Evolutionary conservation across 2,329 filamentous ascomycete species (phyloP), one percentile per base, ranked within the genome.

Genomic region (Claviceps spartinae): DNA sequence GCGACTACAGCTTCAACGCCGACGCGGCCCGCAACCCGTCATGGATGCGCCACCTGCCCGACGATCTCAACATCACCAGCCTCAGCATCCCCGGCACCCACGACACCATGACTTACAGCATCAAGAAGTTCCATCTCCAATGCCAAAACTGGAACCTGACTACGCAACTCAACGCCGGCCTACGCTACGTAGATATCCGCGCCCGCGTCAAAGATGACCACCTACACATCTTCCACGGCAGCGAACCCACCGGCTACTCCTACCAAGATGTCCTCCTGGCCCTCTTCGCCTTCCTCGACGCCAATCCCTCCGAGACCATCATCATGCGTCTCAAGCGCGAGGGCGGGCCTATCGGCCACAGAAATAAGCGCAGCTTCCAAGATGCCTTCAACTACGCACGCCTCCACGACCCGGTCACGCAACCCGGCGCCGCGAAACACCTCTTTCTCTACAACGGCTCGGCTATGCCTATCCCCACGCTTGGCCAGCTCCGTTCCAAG

Each of bases 21-120:
- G 58, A 66, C 53, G 56, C 55, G 34, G 59, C 61, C 37, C 56
- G 62, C 43, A 60, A 67, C 36, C 60, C 66, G 6, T 50, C 55
- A 40, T 76, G 73, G 73, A 75, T 75, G 73, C 61, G 62, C 20
- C 48, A 49, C 6, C 59, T 76, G 11, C 69, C 71, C 30, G 69
- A 75, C 60, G 55, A 61, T 26, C 62, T 65, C 38, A 64, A 62
- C 46, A 61, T 77, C 37, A 66, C 71, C 36, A 67, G 62, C 49
- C 65, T 77, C 43, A 74, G 72, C 46, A 69, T 77, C 53, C 75
- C 74, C 0, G 75, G 75, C 34, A 76, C 74, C 1, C 74, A 77
- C 62, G 74, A 77, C 60, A 76, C 74, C 24, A 70, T 77, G 69
- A 76, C 75, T 18, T 73, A 71, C 56, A 59, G 62, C 45, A 63